Percentiles rank a stretch among this genome's conserved stretches.
These are phyloP conservation scores for Prunus salicina DNA, from an alignment of 306 rosid genomes.

Conservation along the genomic window DNA sequence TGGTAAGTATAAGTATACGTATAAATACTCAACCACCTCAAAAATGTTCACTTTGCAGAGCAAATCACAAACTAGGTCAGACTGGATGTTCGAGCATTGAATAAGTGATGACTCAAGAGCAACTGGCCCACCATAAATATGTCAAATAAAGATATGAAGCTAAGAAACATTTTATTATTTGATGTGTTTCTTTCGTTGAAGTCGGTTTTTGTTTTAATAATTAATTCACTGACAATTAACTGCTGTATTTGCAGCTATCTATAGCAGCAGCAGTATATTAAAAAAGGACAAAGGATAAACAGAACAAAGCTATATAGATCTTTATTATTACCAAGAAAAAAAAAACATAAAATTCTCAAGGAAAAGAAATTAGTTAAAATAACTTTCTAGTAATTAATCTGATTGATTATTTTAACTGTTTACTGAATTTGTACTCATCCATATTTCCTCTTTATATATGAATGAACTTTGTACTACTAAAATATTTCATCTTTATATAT, in stretches of 20 bases:
- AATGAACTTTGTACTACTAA: too few species aligned
- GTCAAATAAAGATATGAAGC: background rate
- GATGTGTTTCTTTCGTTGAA: background rate
- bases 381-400: too few species aligned
- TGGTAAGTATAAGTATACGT: background rate
- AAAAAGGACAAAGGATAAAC: background rate
- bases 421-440: too few species aligned
- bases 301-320: background rate
- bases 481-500: too few species aligned
- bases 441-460: too few species aligned
- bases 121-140: slow-evolving; percentile 1
- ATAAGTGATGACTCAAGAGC: background rate
- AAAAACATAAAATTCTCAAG: too few species aligned
- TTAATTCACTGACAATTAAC: slow-evolving; percentile 10
- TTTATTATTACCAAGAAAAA: too few species aligned
- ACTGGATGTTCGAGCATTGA: slow-evolving; percentile 11
- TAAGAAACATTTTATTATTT: background rate
- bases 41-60: slow-evolving; percentile 10
- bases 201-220: slow-evolving; percentile 3
- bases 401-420: too few species aligned
- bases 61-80: slow-evolving; percentile 12
- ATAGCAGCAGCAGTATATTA: background rate
- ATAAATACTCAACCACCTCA: background rate
- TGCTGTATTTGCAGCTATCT: background rate
- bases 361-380: too few species aligned